A percentile compares a stretch with the other conserved stretches of the same genome.
phyloP scores from a whole-genome alignment of 768 basidiomycete species.

The Crucibulum laeve region DNA sequence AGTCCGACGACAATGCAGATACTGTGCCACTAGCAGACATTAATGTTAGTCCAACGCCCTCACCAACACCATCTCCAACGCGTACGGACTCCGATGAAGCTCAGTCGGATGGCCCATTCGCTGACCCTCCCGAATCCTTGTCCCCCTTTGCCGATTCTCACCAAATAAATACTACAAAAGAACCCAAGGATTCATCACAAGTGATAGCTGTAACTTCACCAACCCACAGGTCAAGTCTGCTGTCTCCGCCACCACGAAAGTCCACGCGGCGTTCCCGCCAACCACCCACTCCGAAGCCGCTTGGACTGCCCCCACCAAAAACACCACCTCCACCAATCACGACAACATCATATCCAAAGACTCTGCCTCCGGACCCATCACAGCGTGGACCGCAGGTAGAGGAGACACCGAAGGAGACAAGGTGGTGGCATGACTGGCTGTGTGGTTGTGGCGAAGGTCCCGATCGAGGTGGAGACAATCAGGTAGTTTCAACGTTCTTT shows the following conservation, averaged over 20 bases:
- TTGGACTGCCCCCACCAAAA: constrained; percentile 60
- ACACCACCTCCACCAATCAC: constrained; percentile 35
- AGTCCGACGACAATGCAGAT: constrained; percentile 51
- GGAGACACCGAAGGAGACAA: constrained; percentile 31
- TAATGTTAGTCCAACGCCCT: constrained; percentile 32
- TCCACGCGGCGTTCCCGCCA: constrained; percentile 14
- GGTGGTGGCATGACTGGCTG: constrained; percentile 88
- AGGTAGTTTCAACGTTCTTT: constrained; percentile 37
- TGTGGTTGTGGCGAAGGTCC: constrained; percentile 77
- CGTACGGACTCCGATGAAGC: constrained; percentile 22
- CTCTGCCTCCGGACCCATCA: constrained; percentile 2
- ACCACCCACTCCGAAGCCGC: constrained; percentile 48
- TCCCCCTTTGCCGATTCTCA: constrained; percentile 49
- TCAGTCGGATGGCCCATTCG: constrained; percentile 39
- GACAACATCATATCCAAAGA: constrained; percentile 16
- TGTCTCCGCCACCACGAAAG: constrained; percentile 4
- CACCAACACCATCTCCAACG: constrained; percentile 36
- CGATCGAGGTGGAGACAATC: constrained; percentile 67
- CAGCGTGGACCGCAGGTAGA: constrained; percentile 9
- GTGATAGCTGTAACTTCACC: neutral
- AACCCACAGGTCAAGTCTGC: neutral
- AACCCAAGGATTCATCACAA: constrained; percentile 11
- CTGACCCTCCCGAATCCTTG: constrained; percentile 36
- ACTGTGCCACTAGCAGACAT: constrained; percentile 52
- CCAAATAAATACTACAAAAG: constrained; percentile 9